A percentile compares a stretch with the other conserved stretches of the same genome.
Evolutionary conservation across 208 protist genomes (phyloP).

Genomic region (Acanthamoeba castellanii): DNA sequence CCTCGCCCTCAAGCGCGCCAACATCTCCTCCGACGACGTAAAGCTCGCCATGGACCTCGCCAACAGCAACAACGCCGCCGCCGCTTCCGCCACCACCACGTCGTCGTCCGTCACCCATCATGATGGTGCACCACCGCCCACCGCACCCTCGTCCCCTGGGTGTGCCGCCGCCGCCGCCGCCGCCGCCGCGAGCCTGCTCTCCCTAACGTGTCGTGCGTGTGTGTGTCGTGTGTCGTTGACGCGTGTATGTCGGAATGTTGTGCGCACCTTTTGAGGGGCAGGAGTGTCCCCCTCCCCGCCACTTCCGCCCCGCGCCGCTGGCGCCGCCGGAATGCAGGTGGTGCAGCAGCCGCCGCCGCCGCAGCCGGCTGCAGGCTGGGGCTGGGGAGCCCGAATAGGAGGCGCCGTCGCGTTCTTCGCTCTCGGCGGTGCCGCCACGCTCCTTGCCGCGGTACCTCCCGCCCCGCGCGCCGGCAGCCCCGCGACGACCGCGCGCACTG

Average conservation of each 20-base stretch:
- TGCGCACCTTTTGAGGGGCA: too few species aligned
- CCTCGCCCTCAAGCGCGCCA: conserved; percentile 27
- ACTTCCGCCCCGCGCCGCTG: too few species aligned
- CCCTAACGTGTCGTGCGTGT: too few species aligned
- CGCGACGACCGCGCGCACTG: neutral
- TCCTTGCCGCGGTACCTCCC: neutral
- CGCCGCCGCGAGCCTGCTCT: too few species aligned
- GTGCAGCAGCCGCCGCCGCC: too few species aligned
- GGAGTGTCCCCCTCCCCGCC: too few species aligned
- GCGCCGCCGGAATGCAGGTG: too few species aligned
- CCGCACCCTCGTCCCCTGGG: neutral
- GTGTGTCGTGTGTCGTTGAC: too few species aligned
- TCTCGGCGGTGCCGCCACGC: neutral
- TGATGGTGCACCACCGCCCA: neutral
- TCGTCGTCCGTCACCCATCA: neutral
- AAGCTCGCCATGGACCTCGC: neutral
- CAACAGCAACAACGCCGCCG: neutral
- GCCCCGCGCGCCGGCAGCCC: neutral
- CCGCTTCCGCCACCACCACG: neutral
- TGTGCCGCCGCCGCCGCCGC: too few species aligned
- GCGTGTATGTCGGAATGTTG: too few species aligned
- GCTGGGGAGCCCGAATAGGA: too few species aligned
- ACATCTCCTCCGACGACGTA: conserved; percentile 32
- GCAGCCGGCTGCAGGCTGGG: too few species aligned
- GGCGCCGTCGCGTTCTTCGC: neutral